A percentile compares a stretch with the other conserved stretches of the same genome.
Evolutionary conservation across 2,329 filamentous ascomycete species (phyloP).

Genomic region (Chrysoporthe austroafricana): DNA sequence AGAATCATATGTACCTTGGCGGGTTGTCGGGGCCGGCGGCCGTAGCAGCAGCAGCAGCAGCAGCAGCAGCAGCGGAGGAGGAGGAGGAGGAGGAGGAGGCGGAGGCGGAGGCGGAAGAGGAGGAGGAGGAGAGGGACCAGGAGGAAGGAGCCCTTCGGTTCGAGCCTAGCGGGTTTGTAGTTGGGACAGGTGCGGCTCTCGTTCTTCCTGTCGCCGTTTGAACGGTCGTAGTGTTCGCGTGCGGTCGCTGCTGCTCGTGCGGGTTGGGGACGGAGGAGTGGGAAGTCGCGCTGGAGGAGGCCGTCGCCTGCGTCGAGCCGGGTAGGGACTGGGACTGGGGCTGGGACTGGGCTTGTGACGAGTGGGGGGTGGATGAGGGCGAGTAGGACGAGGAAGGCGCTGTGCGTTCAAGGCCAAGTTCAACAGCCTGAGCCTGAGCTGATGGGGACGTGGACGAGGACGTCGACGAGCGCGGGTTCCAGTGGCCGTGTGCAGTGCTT

Average conservation of each 20-base stretch:
- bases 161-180: neutral
- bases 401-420: slow-evolving; percentile 48
- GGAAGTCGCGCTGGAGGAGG: slow-evolving; percentile 1
- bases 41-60: neutral
- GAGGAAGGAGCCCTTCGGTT: slow-evolving; percentile 13
- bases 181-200: slow-evolving; percentile 4
- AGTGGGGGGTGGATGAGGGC: slow-evolving; percentile 26
- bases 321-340: slow-evolving; percentile 23
- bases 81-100: neutral
- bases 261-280: neutral
- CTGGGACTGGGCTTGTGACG: slow-evolving; percentile 22
- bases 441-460: slow-evolving; percentile 50
- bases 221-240: slow-evolving; percentile 2
- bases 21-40: neutral
- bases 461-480: slow-evolving; percentile 49
- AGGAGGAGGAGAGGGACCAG: neutral
- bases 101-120: neutral
- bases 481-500: slow-evolving; percentile 47
- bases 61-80: neutral
- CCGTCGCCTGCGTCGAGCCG: slow-evolving; percentile 1
- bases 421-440: slow-evolving; percentile 37
- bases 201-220: slow-evolving; percentile 10
- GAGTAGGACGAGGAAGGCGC: slow-evolving; percentile 32
- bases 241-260: neutral
- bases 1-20: slow-evolving; percentile 14